A percentile compares a stretch with the other conserved stretches of the same genome.
phyloP scores from a whole-genome alignment of 805 yeast genomes.

The Hanseniaspora hatyaiensis region DNA sequence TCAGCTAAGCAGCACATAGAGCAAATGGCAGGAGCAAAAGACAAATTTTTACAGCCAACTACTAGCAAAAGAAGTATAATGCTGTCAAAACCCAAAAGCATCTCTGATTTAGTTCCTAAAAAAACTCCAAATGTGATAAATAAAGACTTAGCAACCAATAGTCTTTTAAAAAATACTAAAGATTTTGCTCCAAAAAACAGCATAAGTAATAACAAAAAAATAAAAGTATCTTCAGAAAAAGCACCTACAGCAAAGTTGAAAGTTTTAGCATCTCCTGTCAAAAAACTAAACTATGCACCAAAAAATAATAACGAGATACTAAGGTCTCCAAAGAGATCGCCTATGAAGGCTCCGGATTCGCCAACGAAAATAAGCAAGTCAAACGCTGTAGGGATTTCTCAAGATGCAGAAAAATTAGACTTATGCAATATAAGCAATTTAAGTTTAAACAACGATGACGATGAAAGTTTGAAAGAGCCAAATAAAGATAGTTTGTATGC shows the following conservation, averaged over 20 bases:
- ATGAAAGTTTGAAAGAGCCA: too few relatives aligned
- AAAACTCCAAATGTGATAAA: too few relatives aligned
- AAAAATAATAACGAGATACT: neutral
- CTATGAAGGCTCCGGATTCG: neutral
- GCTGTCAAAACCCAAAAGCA: too few relatives aligned
- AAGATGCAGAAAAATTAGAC: neutral
- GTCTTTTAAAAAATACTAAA: too few relatives aligned
- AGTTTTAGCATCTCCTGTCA: neutral
- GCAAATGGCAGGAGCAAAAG: neutral
- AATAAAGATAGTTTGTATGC: neutral
- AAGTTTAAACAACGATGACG: neutral
- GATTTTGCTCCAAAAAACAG: too few relatives aligned
- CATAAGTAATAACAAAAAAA: conserved; percentile 17
- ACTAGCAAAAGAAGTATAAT: conserved; percentile 17
- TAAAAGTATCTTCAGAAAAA: neutral
- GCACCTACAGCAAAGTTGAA: conserved; percentile 11
- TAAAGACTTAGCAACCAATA: too few relatives aligned
- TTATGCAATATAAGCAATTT: neutral
- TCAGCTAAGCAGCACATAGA: conserved; percentile 24
- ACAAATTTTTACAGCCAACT: conserved; percentile 12
- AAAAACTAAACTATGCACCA: conserved; percentile 12
- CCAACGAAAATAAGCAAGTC: neutral
- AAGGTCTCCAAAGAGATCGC: neutral
- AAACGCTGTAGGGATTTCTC: too few relatives aligned
- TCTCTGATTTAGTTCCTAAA: too few relatives aligned